Evolutionary conservation across 306 rosid species (phyloP).

Genomic region (Fragaria nilgerrensis): DNA sequence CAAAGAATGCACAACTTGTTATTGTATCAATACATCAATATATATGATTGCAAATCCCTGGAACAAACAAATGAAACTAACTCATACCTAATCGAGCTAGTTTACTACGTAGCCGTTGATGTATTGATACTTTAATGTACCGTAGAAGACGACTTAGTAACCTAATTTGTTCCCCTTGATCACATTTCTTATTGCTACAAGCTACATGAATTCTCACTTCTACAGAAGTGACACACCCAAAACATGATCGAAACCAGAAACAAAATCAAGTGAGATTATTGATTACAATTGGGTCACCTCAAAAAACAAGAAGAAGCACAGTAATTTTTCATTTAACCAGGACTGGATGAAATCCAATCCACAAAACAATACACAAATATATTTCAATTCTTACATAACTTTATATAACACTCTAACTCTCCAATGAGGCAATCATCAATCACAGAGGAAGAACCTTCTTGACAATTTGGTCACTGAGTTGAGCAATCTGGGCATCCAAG

Average conservation of each 20-base stretch:
- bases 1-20: too few relatives aligned
- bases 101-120: too few relatives aligned
- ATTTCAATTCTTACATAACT: neutral
- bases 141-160: too few relatives aligned
- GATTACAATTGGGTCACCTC: too few relatives aligned
- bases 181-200: neutral
- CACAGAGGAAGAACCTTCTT: conserved; percentile 89
- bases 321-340: neutral
- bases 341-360: too few relatives aligned
- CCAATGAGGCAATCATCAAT: too few relatives aligned
- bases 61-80: too few relatives aligned
- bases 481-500: conserved; percentile 73
- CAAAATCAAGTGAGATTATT: neutral
- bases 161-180: neutral
- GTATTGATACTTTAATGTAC: too few relatives aligned
- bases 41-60: too few relatives aligned
- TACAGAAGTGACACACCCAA: neutral
- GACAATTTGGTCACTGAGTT: conserved; percentile 77
- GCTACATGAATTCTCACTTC: neutral
- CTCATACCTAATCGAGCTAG: too few relatives aligned
- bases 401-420: neutral
- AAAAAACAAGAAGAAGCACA: neutral
- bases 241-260: neutral
- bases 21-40: too few relatives aligned
- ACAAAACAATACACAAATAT: neutral